Percentiles rank a stretch among this genome's conserved stretches.
phyloP scores from a whole-genome alignment of 2,329 filamentous ascomycete species.

The Paraconiothyrium brasiliense region DNA sequence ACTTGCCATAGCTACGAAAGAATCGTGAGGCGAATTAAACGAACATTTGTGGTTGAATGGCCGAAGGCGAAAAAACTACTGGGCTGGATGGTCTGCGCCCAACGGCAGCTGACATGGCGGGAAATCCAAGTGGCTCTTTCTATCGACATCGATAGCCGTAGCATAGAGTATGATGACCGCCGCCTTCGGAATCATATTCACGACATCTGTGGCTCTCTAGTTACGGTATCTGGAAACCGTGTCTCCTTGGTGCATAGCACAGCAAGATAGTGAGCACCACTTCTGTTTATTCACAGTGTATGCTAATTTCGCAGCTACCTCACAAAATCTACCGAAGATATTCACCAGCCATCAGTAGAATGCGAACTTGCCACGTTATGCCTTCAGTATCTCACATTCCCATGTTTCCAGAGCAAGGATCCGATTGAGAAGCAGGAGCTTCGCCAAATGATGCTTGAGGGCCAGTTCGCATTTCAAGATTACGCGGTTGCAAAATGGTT shows the following conservation, averaged over 20 bases:
- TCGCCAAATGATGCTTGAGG: slow-evolving; percentile 24
- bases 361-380: slow-evolving; percentile 37
- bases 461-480: slow-evolving; percentile 40
- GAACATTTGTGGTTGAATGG: slow-evolving; percentile 22
- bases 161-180: slow-evolving; percentile 31
- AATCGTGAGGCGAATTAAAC: slow-evolving; percentile 35
- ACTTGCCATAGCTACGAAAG: slow-evolving; percentile 31
- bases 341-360: slow-evolving; percentile 34
- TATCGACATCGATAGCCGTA: slow-evolving; percentile 28
- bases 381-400: slow-evolving; percentile 37
- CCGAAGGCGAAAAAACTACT: slow-evolving; percentile 29
- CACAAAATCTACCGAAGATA: slow-evolving; percentile 26
- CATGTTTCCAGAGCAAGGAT: slow-evolving; percentile 29
- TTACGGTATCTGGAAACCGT: slow-evolving; percentile 23
- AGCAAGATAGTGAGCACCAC: slow-evolving; percentile 28
- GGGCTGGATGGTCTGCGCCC: slow-evolving; percentile 41
- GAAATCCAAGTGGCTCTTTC: slow-evolving; percentile 41
- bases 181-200: slow-evolving; percentile 33
- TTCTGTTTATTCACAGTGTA: neutral
- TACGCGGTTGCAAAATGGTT: slow-evolving; percentile 44
- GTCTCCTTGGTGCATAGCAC: slow-evolving; percentile 36
- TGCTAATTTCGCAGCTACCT: slow-evolving; percentile 30
- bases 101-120: slow-evolving; percentile 36
- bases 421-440: slow-evolving; percentile 23
- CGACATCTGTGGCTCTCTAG: slow-evolving; percentile 37